phyloP scores from a whole-genome alignment of 148 eudicot species.

The Bassia scoparia region DNA sequence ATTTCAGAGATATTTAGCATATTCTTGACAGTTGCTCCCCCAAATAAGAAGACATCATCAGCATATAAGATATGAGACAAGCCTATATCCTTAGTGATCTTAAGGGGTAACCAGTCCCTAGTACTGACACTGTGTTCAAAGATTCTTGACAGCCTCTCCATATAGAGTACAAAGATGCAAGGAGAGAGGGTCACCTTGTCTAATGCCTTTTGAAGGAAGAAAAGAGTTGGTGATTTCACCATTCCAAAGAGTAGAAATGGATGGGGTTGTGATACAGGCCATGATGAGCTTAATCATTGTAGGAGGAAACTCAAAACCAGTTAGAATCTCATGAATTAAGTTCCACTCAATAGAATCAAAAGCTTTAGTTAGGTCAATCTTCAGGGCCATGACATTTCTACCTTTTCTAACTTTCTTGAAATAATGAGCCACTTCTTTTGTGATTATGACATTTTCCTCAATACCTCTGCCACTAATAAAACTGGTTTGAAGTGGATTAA shows the following conservation, averaged over 20 bases:
- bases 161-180: background rate
- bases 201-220: background rate
- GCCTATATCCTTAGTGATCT: background rate
- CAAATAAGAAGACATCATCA: background rate
- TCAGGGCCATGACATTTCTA: background rate
- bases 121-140: background rate
- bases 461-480: too few relatives aligned
- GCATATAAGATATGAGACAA: background rate
- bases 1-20: too few relatives aligned
- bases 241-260: too few relatives aligned
- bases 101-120: background rate
- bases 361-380: background rate
- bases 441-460: too few relatives aligned
- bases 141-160: background rate
- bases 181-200: background rate
- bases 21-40: background rate
- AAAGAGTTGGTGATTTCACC: background rate
- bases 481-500: too few relatives aligned
- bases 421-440: background rate
- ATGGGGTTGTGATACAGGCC: background rate
- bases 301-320: background rate
- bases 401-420: background rate
- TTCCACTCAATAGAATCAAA: background rate
- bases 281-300: background rate
- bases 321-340: background rate